phyloP scores from a whole-genome alignment of 805 yeast species.

The Pichia cabralensis region DNA sequence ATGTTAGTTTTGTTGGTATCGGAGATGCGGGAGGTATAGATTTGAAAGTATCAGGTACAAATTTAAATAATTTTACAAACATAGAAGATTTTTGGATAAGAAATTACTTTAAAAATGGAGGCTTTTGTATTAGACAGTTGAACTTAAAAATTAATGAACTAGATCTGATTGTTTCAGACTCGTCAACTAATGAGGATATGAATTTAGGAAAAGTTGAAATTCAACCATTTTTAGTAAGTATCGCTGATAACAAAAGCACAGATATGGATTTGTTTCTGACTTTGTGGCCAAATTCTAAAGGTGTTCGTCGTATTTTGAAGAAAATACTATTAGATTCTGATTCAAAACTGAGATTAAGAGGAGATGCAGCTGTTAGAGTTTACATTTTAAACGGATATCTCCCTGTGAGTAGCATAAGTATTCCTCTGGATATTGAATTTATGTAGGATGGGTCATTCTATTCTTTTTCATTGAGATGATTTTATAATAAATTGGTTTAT shows the following conservation, averaged over 20 bases:
- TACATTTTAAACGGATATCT: conserved; percentile 25
- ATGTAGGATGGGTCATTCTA: conserved; percentile 4
- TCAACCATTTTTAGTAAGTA: conserved; percentile 25
- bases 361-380: conserved; percentile 26
- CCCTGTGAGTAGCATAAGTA: conserved; percentile 23
- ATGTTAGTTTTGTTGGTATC: conserved; percentile 24
- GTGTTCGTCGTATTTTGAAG: conserved; percentile 26
- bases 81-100: conserved; percentile 22
- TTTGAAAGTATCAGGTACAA: conserved; percentile 24
- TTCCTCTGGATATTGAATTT: conserved; percentile 25
- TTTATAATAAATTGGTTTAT: not conserved
- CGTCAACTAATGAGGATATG: conserved; percentile 14
- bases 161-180: conserved; percentile 22
- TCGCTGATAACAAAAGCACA: conserved; percentile 20
- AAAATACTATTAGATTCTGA: conserved; percentile 24
- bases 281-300: conserved; percentile 25
- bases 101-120: conserved; percentile 25
- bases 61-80: conserved; percentile 22
- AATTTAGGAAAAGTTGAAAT: conserved; percentile 26
- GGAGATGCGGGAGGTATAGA: conserved; percentile 25
- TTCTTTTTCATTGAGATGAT: not conserved
- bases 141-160: conserved; percentile 24
- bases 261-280: conserved; percentile 21
- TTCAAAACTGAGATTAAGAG: conserved; percentile 24
- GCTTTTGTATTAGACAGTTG: conserved; percentile 21